Percentiles rank a stretch among this genome's conserved stretches.
phyloP scores from a whole-genome alignment of 805 yeast genomes.

The Kodamaea restingae region DNA sequence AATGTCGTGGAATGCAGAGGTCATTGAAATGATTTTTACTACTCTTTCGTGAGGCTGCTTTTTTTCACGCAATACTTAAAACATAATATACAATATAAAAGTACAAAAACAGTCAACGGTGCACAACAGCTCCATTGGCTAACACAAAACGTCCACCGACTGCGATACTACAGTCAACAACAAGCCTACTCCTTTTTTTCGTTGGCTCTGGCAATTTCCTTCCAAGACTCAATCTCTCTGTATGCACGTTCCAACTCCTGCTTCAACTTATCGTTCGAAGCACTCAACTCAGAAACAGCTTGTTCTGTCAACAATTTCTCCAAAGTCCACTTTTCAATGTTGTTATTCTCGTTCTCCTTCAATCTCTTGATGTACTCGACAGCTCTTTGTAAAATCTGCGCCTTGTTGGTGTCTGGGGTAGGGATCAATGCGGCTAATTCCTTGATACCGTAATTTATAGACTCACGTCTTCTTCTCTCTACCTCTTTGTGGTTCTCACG shows the following conservation, averaged over 20 bases:
- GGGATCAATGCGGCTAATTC: conserved; percentile 77
- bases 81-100: conserved; percentile 6
- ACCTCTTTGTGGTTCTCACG: conserved; percentile 94
- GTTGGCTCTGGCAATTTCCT: conserved; percentile 34
- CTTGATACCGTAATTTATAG: conserved; percentile 81
- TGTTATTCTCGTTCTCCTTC: conserved; percentile 83
- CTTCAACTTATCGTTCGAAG: conserved; percentile 83
- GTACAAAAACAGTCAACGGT: conserved; percentile 1
- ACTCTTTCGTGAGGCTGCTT: conserved; percentile 1
- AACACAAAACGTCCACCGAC: too few species aligned
- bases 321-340: conserved; percentile 91
- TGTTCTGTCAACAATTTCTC: conserved; percentile 91
- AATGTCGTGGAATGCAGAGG: conserved; percentile 41
- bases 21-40: conserved; percentile 3
- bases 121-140: background rate
- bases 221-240: conserved; percentile 85
- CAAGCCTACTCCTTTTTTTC: conserved; percentile 15
- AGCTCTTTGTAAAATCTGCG: conserved; percentile 82
- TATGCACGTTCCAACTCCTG: conserved; percentile 87
- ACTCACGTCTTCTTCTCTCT: conserved; percentile 87
- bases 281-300: conserved; percentile 78
- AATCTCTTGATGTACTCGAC: conserved; percentile 87
- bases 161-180: too few species aligned
- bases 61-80: conserved; percentile 1
- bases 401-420: conserved; percentile 80